Base-by-base conservation (phyloP, 805 yeast genomes). In the Sugiyamaella qingdaonensis region DNA sequence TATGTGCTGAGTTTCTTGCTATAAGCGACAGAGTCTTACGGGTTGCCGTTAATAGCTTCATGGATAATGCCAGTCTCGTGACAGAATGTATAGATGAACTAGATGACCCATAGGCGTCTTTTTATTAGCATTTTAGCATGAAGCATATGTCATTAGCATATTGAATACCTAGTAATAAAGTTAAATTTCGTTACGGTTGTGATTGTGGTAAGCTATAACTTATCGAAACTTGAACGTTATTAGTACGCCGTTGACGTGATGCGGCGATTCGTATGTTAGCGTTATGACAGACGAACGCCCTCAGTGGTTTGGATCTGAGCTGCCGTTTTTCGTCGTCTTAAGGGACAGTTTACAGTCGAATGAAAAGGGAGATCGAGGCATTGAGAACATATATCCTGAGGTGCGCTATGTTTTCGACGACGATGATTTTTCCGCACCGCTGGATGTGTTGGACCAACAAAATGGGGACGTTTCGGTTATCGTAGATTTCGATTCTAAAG, bases 71-170 rank as follows among this genome's bases (percentile, higher is more conserved):
- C 52, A 85, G 85, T 62, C 83, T 94, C 0, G 78, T 86, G 2
- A 72, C 89, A 1, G 97, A 90, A 71, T 84, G 95, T 52, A 72
- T 89, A 59, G 95, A 88, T 53, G 86, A 81, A 65, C 81, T 86
- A 48, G 60, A 61, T 32, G 18, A 8, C 2, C 19, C 41, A 11
- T 14, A 35, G 41, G 16, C 8, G 4, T 14, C 13, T 9, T 9
- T 35, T 24, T 24, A 7, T 24, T 24, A 24, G 29, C 7, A 24
- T 24, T 24, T 7, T 3, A 3, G 29, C 29, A 24, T 7, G 29
- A 7, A 24, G 3, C 7, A 24, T 24, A 24, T 24, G 7, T 7
- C 7, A 24, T 24, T 24, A 24, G 29, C 29, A 3, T 3, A 24
- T 7, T 4, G 29, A 7, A 24, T 4, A 7, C 3, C 7, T 24